phyloP scores from a whole-genome alignment of 345 rosid species.

The Conringia planisiliqua region DNA sequence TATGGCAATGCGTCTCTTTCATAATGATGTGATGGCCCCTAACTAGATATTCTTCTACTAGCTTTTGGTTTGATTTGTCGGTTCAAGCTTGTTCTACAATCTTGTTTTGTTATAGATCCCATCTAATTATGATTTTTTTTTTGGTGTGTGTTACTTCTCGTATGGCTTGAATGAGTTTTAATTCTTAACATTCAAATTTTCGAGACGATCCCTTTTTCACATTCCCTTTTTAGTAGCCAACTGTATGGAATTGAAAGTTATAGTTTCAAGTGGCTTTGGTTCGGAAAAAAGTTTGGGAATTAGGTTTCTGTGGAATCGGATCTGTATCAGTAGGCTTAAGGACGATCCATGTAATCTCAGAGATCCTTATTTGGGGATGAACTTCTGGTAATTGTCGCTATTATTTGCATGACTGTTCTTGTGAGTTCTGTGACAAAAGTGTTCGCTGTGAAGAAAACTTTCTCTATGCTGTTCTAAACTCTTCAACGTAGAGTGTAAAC shows the following conservation, averaged over 20 bases:
- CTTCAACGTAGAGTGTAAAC: background rate
- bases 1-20: slow-evolving; percentile 27
- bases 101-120: slow-evolving; percentile 7
- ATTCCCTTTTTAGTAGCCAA: slow-evolving; percentile 3
- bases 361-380: background rate
- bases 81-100: background rate
- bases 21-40: slow-evolving; percentile 16
- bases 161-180: background rate
- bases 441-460: background rate
- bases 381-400: background rate
- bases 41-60: background rate
- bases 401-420: background rate
- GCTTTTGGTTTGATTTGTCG: slow-evolving; percentile 18
- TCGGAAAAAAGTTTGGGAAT: background rate
- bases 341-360: background rate
- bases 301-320: background rate
- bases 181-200: background rate
- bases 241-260: background rate
- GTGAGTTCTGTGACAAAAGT: background rate
- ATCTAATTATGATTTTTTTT: background rate
- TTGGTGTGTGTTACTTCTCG: background rate
- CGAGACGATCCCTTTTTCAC: background rate
- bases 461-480: background rate
- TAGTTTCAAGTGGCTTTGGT: slow-evolving; percentile 9
- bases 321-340: too few relatives aligned